Evolutionary conservation across 495 filamentous ascomycete genomes (phyloP), one percentile per base, ranked within the genome.

Genomic region (Penicillium antarcticum): DNA sequence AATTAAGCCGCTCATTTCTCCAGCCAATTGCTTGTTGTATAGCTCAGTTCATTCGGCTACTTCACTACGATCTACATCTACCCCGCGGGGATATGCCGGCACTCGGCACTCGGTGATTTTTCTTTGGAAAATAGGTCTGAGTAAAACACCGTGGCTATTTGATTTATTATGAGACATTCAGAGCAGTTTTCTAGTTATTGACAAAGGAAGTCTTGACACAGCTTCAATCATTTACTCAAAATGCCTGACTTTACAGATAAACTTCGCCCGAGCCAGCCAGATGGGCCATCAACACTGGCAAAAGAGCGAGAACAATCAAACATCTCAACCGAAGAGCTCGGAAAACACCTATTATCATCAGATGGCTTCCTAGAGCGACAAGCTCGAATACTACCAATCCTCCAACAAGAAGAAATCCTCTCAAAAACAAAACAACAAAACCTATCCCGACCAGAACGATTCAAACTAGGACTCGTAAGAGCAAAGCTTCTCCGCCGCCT

Each of bases 241-340:
- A 76, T 77, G 75, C 57, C 65, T 2, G 75, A 79, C 57, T 79
- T 79, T 53, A 71, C 71, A 2, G 73, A 75, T 48, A 57, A 62
- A 17, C 68, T 79, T 18, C 69, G 68, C 38, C 74, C 75, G 21
- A 59, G 54, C 5, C 58, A 71, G 14, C 66, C 65, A 52, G 49
- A 58, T 48, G 75, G 72, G 17, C 60, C 69, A 1, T 60, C 59
- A 12, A 70, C 68, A 5, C 68, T 79, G 9, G 57, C 58, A 14
- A 53, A 53, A 5, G 75, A 78, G 52, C 68, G 76, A 21, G 46
- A 33, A 19, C 55, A 64, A 29, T 77, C 73, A 7, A 48, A 63
- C n/a, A 52, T 79, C 40, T 46, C 62, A 3, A 52, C 67, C 1
- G 51, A 68, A 5, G 68, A 77, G 41, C 60, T 79, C 2, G 52